These are phyloP conservation scores for Aspergillus pseudoglaucus DNA, from an alignment of 2,329 filamentous ascomycete species.

Conservation along the genomic window DNA sequence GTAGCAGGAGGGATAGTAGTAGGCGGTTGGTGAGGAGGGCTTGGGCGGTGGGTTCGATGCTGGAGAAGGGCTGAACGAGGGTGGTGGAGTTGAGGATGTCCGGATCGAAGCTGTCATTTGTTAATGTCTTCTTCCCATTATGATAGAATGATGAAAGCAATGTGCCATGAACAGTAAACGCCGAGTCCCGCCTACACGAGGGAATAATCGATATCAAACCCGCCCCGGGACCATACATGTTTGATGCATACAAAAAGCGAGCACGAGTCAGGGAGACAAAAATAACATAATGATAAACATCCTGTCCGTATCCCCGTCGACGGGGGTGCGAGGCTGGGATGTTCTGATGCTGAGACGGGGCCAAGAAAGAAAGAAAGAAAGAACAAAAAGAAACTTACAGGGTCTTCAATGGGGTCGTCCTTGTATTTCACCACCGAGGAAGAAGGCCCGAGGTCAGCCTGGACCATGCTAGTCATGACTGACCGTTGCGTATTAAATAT, in stretches of 20 bases:
- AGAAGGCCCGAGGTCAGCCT: conserved; percentile 35
- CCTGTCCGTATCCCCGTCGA: no score
- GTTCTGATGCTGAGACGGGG: no score
- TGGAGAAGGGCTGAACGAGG: conserved; percentile 18
- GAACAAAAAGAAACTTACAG: conserved; percentile 34
- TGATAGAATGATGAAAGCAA: no score
- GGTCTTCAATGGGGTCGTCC: conserved; percentile 42
- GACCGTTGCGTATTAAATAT: conserved; percentile 5
- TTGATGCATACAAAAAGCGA: background rate
- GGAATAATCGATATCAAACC: no score
- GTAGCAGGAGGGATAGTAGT: conserved; percentile 23
- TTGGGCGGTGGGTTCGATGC: conserved; percentile 38
- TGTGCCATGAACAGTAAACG: no score
- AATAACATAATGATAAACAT: no score
- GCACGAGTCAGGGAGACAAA: no score
- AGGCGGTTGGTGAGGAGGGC: conserved; percentile 56
- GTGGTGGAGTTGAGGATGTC: conserved; percentile 24
- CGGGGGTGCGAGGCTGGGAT: no score
- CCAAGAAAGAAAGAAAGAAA: background rate
- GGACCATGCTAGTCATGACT: conserved; percentile 39
- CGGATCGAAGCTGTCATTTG: conserved; percentile 25
- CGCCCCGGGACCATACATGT: background rate
- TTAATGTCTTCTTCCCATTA: background rate
- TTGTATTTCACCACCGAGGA: conserved; percentile 37
- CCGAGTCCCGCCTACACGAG: no score